A percentile compares a stretch with the other conserved stretches of the same genome.
Conservation (phyloP, 148 eudicot species). For the Selenicereus undatus region DNA sequence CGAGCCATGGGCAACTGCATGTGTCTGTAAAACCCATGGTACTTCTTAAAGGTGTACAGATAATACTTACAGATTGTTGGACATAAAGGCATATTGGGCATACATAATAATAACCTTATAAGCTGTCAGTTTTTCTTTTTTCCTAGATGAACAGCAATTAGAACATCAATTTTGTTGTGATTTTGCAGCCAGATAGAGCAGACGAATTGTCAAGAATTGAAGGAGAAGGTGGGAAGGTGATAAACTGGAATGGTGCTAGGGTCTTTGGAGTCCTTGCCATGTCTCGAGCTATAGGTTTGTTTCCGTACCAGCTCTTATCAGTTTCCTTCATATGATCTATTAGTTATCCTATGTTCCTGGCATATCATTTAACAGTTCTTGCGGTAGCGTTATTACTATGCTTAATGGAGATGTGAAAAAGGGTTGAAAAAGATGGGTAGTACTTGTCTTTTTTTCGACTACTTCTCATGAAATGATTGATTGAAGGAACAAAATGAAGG, state of each 20-base stretch:
- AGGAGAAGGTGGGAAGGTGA: slow-evolving; percentile 60
- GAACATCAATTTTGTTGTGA: slow-evolving; percentile 16
- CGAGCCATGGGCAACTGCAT: not conserved
- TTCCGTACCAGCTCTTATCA: slow-evolving; percentile 9
- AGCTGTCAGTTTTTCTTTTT: not conserved
- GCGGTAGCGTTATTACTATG: not conserved
- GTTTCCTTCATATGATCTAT: not conserved
- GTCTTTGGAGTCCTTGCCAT: slow-evolving; percentile 81
- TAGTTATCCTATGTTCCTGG: not conserved
- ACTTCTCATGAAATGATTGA: not conserved
- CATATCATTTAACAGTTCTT: not conserved
- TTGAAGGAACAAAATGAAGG: no score
- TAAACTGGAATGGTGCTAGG: slow-evolving; percentile 78
- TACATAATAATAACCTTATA: not conserved
- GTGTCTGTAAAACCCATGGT: not conserved
- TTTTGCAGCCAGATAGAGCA: slow-evolving; percentile 69
- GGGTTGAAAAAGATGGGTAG: not conserved
- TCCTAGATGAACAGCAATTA: not conserved
- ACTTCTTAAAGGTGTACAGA: not conserved
- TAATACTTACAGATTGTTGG: not conserved
- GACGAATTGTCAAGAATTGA: slow-evolving; percentile 74
- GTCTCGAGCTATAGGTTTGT: slow-evolving; percentile 76
- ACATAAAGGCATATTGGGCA: not conserved
- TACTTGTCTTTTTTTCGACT: not conserved
- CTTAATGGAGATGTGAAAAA: not conserved